Conservation (phyloP, 2,329 filamentous ascomycete genomes). For the Ophiostoma australiae region DNA sequence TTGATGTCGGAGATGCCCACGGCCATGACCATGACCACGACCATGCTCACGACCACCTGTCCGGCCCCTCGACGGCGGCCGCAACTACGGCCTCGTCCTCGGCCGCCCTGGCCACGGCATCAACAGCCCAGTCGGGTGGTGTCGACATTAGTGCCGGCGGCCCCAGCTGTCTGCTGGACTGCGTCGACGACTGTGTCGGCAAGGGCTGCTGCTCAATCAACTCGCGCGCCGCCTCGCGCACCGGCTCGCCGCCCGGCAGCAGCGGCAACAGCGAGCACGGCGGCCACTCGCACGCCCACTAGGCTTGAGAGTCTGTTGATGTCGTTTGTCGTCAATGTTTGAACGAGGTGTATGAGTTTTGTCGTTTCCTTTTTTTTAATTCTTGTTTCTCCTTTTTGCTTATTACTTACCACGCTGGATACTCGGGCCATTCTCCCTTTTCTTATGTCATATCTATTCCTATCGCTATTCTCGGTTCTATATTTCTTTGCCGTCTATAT, state of each 20-base stretch:
- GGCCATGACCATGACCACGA: not conserved
- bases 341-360: not conserved
- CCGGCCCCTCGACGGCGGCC: not conserved
- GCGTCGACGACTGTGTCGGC: constrained; percentile 45
- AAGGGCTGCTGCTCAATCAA: constrained; percentile 45
- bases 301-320: not conserved
- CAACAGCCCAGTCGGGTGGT: constrained; percentile 28
- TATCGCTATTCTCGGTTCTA: not conserved
- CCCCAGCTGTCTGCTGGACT: constrained; percentile 47
- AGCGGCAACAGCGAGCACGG: constrained; percentile 36
- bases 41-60: not conserved
- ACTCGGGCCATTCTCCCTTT: not conserved
- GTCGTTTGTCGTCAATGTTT: not conserved
- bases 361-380: not conserved
- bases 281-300: constrained; percentile 26
- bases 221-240: constrained; percentile 30
- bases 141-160: constrained; percentile 24
- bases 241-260: constrained; percentile 34
- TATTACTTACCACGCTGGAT: not conserved
- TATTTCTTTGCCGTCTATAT: too few relatives aligned
- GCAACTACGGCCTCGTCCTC: not conserved
- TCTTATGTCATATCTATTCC: not conserved
- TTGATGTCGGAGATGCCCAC: constrained; percentile 33
- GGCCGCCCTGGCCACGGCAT: not conserved
- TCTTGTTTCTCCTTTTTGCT: not conserved